Evolutionary conservation across 202 grass and related monocot genomes (phyloP).

Genomic region (Musa balbisiana): DNA sequence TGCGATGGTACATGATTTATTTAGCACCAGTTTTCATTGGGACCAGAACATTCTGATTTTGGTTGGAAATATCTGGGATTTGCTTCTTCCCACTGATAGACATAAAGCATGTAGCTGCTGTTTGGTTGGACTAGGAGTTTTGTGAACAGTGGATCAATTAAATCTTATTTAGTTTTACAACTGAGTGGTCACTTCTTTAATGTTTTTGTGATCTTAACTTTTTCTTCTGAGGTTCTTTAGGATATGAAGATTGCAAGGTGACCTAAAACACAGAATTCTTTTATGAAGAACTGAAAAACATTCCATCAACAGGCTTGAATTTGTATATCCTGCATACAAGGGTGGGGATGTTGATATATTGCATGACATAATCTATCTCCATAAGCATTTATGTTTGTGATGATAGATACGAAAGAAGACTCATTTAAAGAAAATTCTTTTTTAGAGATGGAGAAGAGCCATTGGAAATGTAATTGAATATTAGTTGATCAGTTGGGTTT

Average conservation of each 20-base stretch:
- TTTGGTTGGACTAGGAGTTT: not conserved
- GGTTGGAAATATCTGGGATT: not conserved
- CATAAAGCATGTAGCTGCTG: not conserved
- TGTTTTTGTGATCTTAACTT: too few relatives aligned
- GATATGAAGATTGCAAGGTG: too few relatives aligned
- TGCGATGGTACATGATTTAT: not conserved
- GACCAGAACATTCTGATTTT: not conserved
- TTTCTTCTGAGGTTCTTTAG: too few relatives aligned
- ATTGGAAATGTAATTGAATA: not conserved
- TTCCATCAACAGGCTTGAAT: not conserved
- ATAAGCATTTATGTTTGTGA: not conserved
- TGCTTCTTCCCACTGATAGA: not conserved
- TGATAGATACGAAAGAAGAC: not conserved
- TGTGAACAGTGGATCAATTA: not conserved
- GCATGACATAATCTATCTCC: too few relatives aligned
- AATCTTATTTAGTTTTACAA: not conserved
- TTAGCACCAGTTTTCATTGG: too few relatives aligned
- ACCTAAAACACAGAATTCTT: too few relatives aligned
- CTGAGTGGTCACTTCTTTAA: too few relatives aligned
- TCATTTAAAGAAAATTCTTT: too few relatives aligned
- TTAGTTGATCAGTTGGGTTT: not conserved
- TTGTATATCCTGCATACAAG: not conserved
- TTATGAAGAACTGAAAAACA: not conserved
- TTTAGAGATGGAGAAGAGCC: not conserved
- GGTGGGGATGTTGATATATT: too few relatives aligned